These are phyloP conservation scores for Rutstroemia sp. DNA, from an alignment of 2,329 filamentous ascomycete genomes.

Conservation along the genomic window DNA sequence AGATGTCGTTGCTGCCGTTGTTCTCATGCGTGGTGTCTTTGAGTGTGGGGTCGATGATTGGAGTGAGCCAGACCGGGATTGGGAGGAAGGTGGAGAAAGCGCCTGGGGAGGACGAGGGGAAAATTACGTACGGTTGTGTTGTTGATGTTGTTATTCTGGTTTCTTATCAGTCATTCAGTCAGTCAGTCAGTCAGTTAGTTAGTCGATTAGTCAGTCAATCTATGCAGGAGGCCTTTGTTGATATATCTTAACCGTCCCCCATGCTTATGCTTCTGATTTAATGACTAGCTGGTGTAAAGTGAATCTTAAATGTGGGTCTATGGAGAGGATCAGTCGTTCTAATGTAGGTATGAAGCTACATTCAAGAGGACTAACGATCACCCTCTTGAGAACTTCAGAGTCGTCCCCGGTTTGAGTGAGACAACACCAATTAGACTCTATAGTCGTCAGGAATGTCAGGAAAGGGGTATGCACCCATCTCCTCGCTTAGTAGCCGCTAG, in stretches of 20 bases:
- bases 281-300: too few relatives aligned
- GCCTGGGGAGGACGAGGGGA: not conserved
- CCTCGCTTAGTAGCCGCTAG: too few relatives aligned
- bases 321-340: too few relatives aligned
- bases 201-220: slow-evolving; percentile 7
- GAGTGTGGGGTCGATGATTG: not conserved
- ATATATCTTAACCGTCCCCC: not conserved
- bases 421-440: too few relatives aligned
- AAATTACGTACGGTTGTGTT: not conserved
- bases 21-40: not conserved
- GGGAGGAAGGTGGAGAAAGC: not conserved
- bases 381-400: too few relatives aligned
- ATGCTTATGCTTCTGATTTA: too few relatives aligned
- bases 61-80: not conserved
- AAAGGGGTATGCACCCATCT: too few relatives aligned
- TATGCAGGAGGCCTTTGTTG: slow-evolving; percentile 9
- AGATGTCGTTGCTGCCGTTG: not conserved
- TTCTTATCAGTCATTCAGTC: slow-evolving; percentile 1
- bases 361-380: too few relatives aligned
- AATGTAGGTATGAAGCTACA: too few relatives aligned
- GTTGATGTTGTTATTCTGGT: not conserved
- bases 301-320: too few relatives aligned
- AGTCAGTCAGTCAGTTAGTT: not conserved
- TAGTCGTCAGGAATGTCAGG: too few relatives aligned
- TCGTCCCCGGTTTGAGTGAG: too few relatives aligned